Evolutionary conservation across 306 rosid species (phyloP).

Genomic region (Echinosophora koreensis): DNA sequence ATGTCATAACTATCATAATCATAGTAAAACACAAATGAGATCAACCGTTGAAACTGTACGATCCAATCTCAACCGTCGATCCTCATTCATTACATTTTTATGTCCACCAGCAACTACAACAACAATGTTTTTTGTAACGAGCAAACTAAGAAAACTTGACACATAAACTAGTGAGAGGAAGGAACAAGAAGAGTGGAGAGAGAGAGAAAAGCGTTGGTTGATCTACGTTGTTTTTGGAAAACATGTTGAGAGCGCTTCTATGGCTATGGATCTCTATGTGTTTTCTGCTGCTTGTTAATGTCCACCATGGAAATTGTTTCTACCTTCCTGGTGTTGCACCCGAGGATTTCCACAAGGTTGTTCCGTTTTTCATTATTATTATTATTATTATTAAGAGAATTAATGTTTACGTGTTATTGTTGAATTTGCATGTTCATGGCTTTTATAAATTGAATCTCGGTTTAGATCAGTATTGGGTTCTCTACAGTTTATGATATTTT

Average conservation of each 20-base stretch:
- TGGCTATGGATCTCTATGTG: conserved; percentile 64
- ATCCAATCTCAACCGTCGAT: conserved; percentile 40
- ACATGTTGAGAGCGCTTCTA: conserved; percentile 69
- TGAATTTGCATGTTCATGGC: conserved; percentile 19
- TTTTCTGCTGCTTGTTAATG: conserved; percentile 49
- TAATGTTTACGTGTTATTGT: background rate
- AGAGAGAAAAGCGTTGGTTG: conserved; percentile 29
- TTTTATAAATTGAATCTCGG: conserved; percentile 22
- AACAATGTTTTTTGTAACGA: conserved; percentile 11
- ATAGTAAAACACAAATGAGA: background rate
- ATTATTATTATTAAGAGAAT: background rate
- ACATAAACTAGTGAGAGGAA: conserved; percentile 2
- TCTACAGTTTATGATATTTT: background rate
- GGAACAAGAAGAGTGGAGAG: conserved; percentile 10
- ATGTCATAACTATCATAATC: background rate
- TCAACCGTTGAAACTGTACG: conserved; percentile 20
- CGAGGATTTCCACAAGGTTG: conserved; percentile 77
- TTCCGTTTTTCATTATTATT: background rate
- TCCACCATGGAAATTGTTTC: conserved; percentile 60
- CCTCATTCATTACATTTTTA: background rate
- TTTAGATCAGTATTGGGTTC: conserved; percentile 29
- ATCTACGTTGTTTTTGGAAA: conserved; percentile 48
- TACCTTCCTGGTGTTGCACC: conserved; percentile 97
- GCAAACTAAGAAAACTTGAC: conserved; percentile 24
- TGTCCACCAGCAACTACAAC: conserved; percentile 30